Base-by-base conservation (phyloP, 305 asterid genomes). In the Fraxinus xanthoxyloides region DNA sequence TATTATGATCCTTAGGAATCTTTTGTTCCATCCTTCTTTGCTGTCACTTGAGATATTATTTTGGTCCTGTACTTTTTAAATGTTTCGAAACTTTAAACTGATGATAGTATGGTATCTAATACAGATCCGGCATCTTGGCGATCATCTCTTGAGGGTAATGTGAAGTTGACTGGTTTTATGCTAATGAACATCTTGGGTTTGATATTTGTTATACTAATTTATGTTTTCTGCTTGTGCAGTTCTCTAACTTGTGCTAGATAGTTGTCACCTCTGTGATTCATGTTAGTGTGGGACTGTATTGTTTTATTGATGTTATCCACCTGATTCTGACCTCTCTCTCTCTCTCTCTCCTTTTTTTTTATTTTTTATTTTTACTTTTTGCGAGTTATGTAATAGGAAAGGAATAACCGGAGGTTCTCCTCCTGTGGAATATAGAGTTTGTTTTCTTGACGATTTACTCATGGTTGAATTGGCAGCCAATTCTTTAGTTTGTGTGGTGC, bases 221-320 rank as follows among this genome's bases (percentile, higher is more conserved):
- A 54, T 84, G 63, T 31, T 86, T 77, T 84, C 82, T 80, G 70
- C 80, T 51, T 76, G 81, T 87, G 87, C 92, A 89, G 90, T 77
- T 84, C 72, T 46, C 73, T 81, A 54, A 79, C 51, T 78, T 80
- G 80, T 78, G 81, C 51, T 72, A 61, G 0, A 8, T 72, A 32
- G 75, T 78, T 84, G 88, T 81, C 81, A 72, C 84, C 36, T 54
- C 80, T 67, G 74, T 80, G 63, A 65, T 73, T 80, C 79, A 26
- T 56, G 35, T 77, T 77, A 61, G 82, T 6, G 79, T 78, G 77
- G 83, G 35, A 75, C 63, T 65, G 34, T 28, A 72, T 77, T 46
- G 13, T 69, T 65, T 79, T 17, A 61, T 61, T 21, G 31, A 32
- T 54, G 78, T 67, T 82, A 48, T 46, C 23, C 67, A 21, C 77